phyloP scores from a whole-genome alignment of 1,284 basidiomycete species.

The Vanrija sp. region DNA sequence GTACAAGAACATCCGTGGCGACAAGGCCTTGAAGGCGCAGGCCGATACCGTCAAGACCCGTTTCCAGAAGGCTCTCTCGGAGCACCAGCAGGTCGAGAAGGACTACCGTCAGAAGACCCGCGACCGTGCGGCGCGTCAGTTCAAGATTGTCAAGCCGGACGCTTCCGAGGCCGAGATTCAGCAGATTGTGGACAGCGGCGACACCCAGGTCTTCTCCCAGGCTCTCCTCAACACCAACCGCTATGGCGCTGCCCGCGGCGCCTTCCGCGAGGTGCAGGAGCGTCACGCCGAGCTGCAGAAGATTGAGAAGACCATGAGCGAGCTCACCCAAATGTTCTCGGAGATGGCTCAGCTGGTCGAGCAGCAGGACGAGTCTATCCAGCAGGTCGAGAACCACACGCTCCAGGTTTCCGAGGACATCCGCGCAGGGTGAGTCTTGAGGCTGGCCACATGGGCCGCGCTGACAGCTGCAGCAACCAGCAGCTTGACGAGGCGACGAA shows the following conservation, averaged over 20 bases:
- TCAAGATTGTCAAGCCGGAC: conserved; percentile 91
- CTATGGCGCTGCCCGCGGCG: conserved; percentile 77
- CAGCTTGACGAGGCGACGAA: conserved; percentile 69
- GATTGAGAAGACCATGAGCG: conserved; percentile 63
- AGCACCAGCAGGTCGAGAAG: conserved; percentile 83
- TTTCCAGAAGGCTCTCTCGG: conserved; percentile 52
- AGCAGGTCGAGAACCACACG: conserved; percentile 62
- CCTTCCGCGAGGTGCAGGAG: conserved; percentile 85
- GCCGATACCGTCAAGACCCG: conserved; percentile 55
- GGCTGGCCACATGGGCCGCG: not conserved
- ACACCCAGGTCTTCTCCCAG: conserved; percentile 80
- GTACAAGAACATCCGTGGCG: conserved; percentile 70
- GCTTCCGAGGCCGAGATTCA: conserved; percentile 78
- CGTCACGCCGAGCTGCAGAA: conserved; percentile 81
- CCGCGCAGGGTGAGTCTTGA: conserved; percentile 59
- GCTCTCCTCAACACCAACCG: conserved; percentile 78
- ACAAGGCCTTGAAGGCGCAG: conserved; percentile 77
- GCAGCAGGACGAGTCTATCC: conserved; percentile 72
- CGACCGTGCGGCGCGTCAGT: conserved; percentile 91
- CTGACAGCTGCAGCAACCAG: conserved; percentile 52
- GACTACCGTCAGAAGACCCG: conserved; percentile 89
- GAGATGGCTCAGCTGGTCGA: conserved; percentile 80
- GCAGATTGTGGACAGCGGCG: conserved; percentile 70
- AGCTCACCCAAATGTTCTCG: conserved; percentile 81
- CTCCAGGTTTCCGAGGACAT: conserved; percentile 63